Percentiles rank a stretch among this genome's conserved stretches.
phyloP scores from a whole-genome alignment of 768 basidiomycete species.

The Goffeauzyma gilvescens region DNA sequence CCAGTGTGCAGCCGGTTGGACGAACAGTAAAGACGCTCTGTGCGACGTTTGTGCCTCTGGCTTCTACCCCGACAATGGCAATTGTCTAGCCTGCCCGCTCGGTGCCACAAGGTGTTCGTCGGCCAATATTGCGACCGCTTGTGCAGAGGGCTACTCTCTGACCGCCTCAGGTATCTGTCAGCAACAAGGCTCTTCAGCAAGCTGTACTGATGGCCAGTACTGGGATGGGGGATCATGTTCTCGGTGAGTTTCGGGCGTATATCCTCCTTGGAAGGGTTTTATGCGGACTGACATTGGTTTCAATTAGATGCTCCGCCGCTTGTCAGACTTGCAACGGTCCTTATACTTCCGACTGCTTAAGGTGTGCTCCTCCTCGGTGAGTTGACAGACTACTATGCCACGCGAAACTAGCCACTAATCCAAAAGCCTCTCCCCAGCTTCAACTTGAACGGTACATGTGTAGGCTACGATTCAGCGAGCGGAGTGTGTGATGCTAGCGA shows the following conservation, averaged over 20 bases:
- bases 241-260: conserved; percentile 18
- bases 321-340: conserved; percentile 27
- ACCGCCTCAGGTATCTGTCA: neutral
- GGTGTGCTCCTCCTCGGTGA: conserved; percentile 22
- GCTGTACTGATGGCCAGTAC: conserved; percentile 21
- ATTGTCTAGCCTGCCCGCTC: conserved; percentile 25
- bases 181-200: conserved; percentile 1
- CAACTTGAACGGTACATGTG: conserved; percentile 22
- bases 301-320: conserved; percentile 26
- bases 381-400: neutral
- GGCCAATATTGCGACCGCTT: neutral
- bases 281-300: neutral
- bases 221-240: conserved; percentile 16
- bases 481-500: conserved; percentile 24
- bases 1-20: conserved; percentile 25
- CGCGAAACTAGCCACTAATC: too few relatives aligned
- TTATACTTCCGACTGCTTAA: conserved; percentile 19
- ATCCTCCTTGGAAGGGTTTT: neutral
- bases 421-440: too few relatives aligned
- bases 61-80: conserved; percentile 17
- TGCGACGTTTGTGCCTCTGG: conserved; percentile 21
- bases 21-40: conserved; percentile 8
- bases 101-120: conserved; percentile 18
- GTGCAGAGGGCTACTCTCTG: conserved; percentile 1
- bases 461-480: conserved; percentile 17